phyloP scores from a whole-genome alignment of 768 basidiomycete species.

The Lyophyllum decastes region DNA sequence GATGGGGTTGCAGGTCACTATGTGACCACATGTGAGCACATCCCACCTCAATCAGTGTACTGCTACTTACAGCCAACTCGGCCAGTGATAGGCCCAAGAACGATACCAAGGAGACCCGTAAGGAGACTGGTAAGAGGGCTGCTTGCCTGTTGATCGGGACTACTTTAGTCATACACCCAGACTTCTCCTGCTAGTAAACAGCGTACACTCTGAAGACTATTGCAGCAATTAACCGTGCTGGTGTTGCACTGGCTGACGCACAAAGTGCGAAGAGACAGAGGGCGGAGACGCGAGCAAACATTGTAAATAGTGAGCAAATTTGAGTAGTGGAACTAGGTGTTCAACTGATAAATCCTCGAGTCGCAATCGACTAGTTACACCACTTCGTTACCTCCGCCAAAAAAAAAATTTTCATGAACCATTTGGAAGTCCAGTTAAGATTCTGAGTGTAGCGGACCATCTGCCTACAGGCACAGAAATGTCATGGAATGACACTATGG shows the following conservation, averaged over 20 bases:
- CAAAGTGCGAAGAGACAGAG: slow-evolving; percentile 14
- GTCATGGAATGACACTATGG: too few species aligned
- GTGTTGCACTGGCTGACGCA: slow-evolving; percentile 15
- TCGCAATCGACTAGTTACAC: slow-evolving; percentile 4
- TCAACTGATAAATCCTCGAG: slow-evolving; percentile 4
- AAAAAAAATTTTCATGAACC: too few species aligned
- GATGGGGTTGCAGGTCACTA: slow-evolving; percentile 18
- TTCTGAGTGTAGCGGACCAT: too few species aligned
- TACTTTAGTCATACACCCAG: neutral
- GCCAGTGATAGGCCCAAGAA: slow-evolving; percentile 4
- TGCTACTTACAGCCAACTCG: slow-evolving; percentile 15
- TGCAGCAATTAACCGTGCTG: slow-evolving; percentile 11
- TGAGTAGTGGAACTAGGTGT: slow-evolving; percentile 10
- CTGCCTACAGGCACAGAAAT: too few species aligned
- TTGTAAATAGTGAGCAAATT: slow-evolving; percentile 1
- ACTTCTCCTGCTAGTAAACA: too few species aligned
- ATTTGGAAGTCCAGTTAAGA: too few species aligned
- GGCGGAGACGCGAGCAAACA: slow-evolving; percentile 12
- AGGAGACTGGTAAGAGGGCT: slow-evolving; percentile 5
- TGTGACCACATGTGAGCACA: neutral
- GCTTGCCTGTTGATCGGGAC: neutral
- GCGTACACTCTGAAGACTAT: slow-evolving; percentile 1
- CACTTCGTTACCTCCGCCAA: too few species aligned
- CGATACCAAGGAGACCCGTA: slow-evolving; percentile 11
- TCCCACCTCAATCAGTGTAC: too few species aligned